phyloP scores from a whole-genome alignment of 257 asterid species.

The Anisodus acutangulus region DNA sequence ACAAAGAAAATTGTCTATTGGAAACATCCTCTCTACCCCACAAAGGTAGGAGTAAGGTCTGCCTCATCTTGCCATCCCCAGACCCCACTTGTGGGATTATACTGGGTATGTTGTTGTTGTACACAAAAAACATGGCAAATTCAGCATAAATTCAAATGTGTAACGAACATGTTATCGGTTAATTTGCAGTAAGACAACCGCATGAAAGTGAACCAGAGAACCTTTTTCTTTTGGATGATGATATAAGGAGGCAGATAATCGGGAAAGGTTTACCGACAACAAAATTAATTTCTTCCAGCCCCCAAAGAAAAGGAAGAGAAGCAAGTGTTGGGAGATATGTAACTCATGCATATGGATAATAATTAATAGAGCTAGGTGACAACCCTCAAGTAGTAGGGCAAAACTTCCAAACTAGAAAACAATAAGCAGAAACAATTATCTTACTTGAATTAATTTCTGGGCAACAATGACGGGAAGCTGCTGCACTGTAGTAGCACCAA shows the following conservation, averaged over 20 bases:
- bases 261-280: not conserved
- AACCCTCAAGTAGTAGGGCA: slow-evolving; percentile 21
- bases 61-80: too few relatives aligned
- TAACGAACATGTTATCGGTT: not conserved
- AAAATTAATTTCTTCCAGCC: not conserved
- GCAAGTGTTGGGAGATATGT: not conserved
- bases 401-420: slow-evolving; percentile 9
- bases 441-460: slow-evolving; percentile 75
- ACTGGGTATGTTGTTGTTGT: too few relatives aligned
- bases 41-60: too few relatives aligned
- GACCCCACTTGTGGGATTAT: too few relatives aligned
- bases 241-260: slow-evolving; percentile 16
- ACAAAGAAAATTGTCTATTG: not conserved
- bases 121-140: not conserved
- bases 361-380: not conserved
- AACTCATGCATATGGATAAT: not conserved
- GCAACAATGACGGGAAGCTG: slow-evolving; percentile 76
- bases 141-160: not conserved
- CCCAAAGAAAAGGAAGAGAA: not conserved
- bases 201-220: not conserved
- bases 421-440: slow-evolving; percentile 26
- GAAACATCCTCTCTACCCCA: too few relatives aligned
- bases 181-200: not conserved
- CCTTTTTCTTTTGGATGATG: not conserved
- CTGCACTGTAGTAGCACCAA: slow-evolving; percentile 48